A percentile compares a stretch with the other conserved stretches of the same genome.
Conservation (phyloP, 495 filamentous ascomycete species). For the Penicillium longicatenatum region DNA sequence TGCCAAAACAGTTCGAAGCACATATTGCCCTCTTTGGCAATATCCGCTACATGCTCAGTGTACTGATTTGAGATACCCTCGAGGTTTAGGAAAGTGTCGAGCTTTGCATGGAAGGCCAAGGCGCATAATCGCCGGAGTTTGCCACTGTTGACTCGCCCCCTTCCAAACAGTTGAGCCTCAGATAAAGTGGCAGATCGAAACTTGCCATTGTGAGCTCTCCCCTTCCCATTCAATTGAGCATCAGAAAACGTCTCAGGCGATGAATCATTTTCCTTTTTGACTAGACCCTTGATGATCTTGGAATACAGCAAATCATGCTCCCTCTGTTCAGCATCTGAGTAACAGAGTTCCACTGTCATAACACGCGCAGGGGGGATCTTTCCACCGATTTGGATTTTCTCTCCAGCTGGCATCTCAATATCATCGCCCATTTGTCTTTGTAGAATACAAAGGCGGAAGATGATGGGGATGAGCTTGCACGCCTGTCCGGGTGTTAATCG, state of each 20-base stretch:
- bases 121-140: not conserved
- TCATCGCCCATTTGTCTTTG: not conserved
- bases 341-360: not conserved
- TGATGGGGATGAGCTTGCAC: not conserved
- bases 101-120: not conserved
- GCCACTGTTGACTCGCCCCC: not conserved
- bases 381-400: not conserved
- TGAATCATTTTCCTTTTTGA: not conserved
- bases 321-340: not conserved
- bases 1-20: not conserved
- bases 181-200: not conserved
- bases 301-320: not conserved
- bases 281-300: not conserved
- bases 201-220: not conserved
- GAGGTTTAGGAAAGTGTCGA: not conserved
- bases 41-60: not conserved
- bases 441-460: not conserved
- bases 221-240: too few species aligned
- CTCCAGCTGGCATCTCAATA: not conserved
- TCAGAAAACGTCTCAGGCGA: too few species aligned
- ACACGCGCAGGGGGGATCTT: not conserved
- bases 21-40: not conserved
- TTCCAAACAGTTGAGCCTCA: not conserved
- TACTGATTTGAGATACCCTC: not conserved
- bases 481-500: not conserved